phyloP scores from a whole-genome alignment of 306 rosid species.

The Sicyos edulis region DNA sequence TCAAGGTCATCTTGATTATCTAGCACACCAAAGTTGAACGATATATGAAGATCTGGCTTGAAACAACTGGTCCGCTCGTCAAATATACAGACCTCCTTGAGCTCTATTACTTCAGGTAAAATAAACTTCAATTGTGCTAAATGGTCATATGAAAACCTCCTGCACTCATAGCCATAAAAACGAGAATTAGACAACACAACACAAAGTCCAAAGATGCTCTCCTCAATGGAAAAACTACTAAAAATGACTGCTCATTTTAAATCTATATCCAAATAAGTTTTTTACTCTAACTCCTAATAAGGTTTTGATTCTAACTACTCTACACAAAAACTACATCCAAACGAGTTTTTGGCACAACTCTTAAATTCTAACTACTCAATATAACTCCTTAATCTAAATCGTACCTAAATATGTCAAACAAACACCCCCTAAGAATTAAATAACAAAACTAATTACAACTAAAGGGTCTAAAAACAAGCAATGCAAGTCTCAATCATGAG shows the following conservation, averaged over 20 bases:
- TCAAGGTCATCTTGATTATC: slow-evolving; percentile 28
- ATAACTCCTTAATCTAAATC: too few species aligned
- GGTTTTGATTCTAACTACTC: too few species aligned
- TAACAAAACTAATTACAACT: background rate
- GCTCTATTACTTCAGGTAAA: slow-evolving; percentile 58
- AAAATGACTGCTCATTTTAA: too few species aligned
- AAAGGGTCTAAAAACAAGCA: background rate
- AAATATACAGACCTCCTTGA: slow-evolving; percentile 37
- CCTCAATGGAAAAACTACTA: too few species aligned
- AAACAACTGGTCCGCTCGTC: slow-evolving; percentile 57
- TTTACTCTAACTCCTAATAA: too few species aligned
- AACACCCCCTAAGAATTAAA: background rate
- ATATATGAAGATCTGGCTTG: slow-evolving; percentile 66
- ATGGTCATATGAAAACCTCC: slow-evolving; percentile 72
- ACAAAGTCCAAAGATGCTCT: too few species aligned
- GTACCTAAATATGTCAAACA: too few species aligned
- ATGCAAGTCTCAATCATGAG: background rate
- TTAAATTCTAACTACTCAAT: too few species aligned
- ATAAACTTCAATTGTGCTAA: slow-evolving; percentile 71
- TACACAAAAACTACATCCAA: too few species aligned
- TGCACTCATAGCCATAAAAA: slow-evolving; percentile 18
- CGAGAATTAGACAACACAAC: background rate
- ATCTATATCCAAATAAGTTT: too few species aligned
- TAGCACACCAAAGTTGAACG: slow-evolving; percentile 31
- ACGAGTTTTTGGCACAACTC: too few species aligned